phyloP scores from a whole-genome alignment of 306 rosid genomes.

The Acacia confusa region DNA sequence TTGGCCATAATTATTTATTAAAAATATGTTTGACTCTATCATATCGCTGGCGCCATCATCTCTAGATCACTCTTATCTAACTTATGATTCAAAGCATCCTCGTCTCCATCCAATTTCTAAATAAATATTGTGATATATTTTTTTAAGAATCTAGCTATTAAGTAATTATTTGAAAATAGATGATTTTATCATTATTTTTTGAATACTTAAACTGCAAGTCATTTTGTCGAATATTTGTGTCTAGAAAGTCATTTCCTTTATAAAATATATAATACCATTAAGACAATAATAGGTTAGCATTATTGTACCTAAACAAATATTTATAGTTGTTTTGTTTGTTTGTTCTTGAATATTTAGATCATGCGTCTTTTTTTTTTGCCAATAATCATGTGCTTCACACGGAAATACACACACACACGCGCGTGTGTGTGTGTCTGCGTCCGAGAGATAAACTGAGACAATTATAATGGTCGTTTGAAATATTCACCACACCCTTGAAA shows the following conservation, averaged over 20 bases:
- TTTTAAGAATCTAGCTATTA: not conserved
- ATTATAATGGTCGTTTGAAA: not conserved
- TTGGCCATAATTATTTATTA: no score
- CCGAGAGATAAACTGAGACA: not conserved
- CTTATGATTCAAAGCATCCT: not conserved
- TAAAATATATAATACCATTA: not conserved
- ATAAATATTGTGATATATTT: not conserved
- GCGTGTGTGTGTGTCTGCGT: no score
- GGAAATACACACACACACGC: no score
- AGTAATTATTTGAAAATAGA: no score
- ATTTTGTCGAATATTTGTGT: not conserved
- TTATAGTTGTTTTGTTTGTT: not conserved
- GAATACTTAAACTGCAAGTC: not conserved
- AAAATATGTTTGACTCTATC: no score
- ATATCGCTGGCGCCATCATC: no score
- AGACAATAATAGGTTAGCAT: conserved; percentile 10
- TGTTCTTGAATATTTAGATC: not conserved
- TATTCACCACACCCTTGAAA: no score
- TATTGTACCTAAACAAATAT: conserved; percentile 3
- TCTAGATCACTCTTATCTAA: no score
- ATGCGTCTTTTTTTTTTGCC: not conserved
- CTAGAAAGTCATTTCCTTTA: not conserved
- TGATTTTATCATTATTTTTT: no score
- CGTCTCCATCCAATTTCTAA: not conserved
- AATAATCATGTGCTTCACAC: not conserved